These are phyloP conservation scores for Mycena venus DNA, from an alignment of 768 basidiomycete species.

Conservation along the genomic window DNA sequence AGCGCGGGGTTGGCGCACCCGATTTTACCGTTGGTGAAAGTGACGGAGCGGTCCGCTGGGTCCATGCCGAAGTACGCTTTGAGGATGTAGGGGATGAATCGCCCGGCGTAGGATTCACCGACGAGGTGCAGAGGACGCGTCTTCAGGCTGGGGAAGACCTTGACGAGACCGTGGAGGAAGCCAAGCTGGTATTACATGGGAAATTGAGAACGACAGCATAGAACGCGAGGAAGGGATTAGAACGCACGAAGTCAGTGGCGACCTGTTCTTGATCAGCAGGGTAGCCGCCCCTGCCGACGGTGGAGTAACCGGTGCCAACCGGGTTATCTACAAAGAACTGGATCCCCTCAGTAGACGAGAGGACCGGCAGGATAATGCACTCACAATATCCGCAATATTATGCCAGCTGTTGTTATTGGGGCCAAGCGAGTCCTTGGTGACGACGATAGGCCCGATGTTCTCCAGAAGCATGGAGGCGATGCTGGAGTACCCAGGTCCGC, in stretches of 20 bases:
- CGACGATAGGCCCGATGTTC: slow-evolving; percentile 22
- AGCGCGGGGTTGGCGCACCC: slow-evolving; percentile 27
- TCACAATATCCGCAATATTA: slow-evolving; percentile 23
- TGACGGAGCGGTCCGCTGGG: slow-evolving; percentile 33
- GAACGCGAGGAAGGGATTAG: slow-evolving; percentile 48
- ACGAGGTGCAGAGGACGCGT: slow-evolving; percentile 13
- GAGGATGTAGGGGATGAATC: slow-evolving; percentile 64
- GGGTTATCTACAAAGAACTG: slow-evolving; percentile 63
- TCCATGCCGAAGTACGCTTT: slow-evolving; percentile 57
- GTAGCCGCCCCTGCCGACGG: slow-evolving; percentile 15
- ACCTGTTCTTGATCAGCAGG: slow-evolving; percentile 54
- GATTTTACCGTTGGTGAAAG: slow-evolving; percentile 11
- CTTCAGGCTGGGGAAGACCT: slow-evolving; percentile 28
- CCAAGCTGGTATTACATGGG: slow-evolving; percentile 51
- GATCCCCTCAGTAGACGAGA: neutral
- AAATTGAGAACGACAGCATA: slow-evolving; percentile 56
- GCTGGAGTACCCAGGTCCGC: slow-evolving; percentile 21
- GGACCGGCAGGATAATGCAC: neutral
- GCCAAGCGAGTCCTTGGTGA: slow-evolving; percentile 16
- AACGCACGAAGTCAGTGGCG: slow-evolving; percentile 44
- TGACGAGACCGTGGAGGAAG: slow-evolving; percentile 60
- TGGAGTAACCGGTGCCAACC: slow-evolving; percentile 38
- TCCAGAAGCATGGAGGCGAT: slow-evolving; percentile 19
- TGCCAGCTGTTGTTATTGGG: slow-evolving; percentile 26
- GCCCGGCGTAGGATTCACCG: slow-evolving; percentile 18